Evolutionary conservation across 2,329 filamentous ascomycete species (phyloP).

Genomic region (Sclerotinia trifoliorum): DNA sequence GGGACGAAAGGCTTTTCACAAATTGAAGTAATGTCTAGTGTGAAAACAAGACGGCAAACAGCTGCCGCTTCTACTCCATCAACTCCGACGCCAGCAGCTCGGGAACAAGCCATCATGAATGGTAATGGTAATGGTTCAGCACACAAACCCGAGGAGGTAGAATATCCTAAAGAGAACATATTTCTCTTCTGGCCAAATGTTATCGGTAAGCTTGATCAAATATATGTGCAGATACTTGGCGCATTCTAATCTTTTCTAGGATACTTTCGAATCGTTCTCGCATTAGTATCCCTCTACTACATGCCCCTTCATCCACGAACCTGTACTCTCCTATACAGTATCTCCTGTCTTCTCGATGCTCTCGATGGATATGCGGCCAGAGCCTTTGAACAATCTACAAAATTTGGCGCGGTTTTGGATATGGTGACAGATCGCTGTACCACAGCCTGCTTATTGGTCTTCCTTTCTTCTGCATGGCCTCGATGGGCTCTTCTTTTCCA

Average conservation of each 20-base stretch:
- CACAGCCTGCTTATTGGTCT: constrained; percentile 90
- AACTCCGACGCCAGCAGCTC: constrained; percentile 34
- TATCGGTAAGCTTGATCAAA: constrained; percentile 69
- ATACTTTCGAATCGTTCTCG: constrained; percentile 75
- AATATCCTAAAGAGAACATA: constrained; percentile 63
- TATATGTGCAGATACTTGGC: not conserved
- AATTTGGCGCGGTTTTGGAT: constrained; percentile 93
- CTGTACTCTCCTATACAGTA: constrained; percentile 84
- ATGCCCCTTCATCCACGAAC: constrained; percentile 98
- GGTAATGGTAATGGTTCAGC: constrained; percentile 51
- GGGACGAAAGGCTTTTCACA: constrained; percentile 21
- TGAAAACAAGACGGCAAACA: constrained; percentile 39
- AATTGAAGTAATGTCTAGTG: constrained; percentile 36
- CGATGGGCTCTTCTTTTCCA: constrained; percentile 95
- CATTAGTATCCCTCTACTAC: constrained; percentile 92
- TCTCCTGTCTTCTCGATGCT: constrained; percentile 93
- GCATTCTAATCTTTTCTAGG: constrained; percentile 49
- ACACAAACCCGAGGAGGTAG: constrained; percentile 41
- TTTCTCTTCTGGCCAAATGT: constrained; percentile 81
- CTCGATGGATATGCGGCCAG: constrained; percentile 93
- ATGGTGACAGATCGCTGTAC: constrained; percentile 99
- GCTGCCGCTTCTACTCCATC: constrained; percentile 35
- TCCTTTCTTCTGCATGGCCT: constrained; percentile 90
- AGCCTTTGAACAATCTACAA: constrained; percentile 83
- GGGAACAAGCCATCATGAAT: constrained; percentile 41